phyloP scores from a whole-genome alignment of 345 rosid species.

The Nephelium lappaceum region DNA sequence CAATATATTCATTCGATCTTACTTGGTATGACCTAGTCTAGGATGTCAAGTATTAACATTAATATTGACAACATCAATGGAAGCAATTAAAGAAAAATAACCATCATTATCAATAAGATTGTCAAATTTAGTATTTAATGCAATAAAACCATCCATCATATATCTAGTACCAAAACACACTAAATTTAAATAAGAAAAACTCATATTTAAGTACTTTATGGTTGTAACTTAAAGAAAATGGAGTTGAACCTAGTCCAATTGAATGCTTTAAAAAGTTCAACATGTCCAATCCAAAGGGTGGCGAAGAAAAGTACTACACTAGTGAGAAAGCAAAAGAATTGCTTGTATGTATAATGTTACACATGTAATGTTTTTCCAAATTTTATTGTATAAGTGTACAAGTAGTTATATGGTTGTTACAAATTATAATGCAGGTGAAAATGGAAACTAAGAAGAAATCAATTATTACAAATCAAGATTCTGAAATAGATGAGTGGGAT shows the following conservation, averaged over 20 bases:
- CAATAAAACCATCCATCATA: no score
- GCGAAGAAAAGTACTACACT: background rate
- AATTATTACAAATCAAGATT: background rate
- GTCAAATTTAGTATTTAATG: no score
- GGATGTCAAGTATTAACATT: no score
- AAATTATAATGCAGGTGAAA: background rate
- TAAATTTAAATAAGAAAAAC: background rate
- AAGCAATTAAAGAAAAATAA: no score
- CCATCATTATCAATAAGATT: no score
- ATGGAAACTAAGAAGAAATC: background rate
- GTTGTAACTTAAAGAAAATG: background rate
- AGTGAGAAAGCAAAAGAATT: background rate
- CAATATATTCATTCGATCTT: no score
- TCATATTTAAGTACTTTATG: background rate
- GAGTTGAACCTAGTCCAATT: background rate
- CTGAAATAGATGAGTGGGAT: background rate
- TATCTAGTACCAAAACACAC: no score
- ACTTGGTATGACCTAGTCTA: no score
- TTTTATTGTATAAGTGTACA: background rate
- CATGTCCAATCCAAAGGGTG: background rate
- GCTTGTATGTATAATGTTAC: background rate
- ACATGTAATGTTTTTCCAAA: no score
- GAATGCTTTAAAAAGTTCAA: background rate
- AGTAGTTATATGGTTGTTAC: background rate
- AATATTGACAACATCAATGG: no score